These are phyloP conservation scores for Leptographium procerum DNA, from an alignment of 2,329 filamentous ascomycete genomes.

Conservation along the genomic window DNA sequence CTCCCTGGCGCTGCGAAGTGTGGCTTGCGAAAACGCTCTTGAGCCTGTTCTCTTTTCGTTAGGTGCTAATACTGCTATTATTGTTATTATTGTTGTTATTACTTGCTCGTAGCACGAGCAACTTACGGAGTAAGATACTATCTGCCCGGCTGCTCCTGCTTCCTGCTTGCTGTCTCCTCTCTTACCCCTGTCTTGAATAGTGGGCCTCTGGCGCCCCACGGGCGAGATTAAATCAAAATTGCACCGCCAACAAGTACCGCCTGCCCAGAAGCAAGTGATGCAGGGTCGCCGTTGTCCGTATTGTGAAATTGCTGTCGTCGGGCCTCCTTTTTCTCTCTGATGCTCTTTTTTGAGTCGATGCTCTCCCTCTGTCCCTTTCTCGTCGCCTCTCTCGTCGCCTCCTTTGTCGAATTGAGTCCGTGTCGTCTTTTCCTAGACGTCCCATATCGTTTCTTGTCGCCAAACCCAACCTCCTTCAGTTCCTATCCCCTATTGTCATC, in stretches of 20 bases:
- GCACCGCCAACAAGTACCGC: constrained; percentile 5
- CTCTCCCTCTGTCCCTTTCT: too few species aligned
- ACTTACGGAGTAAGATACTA: background rate
- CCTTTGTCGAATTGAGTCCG: background rate
- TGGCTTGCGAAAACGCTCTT: background rate
- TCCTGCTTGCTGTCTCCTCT: background rate
- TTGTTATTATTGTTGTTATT: background rate
- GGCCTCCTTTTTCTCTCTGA: background rate
- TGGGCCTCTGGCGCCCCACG: constrained; percentile 10
- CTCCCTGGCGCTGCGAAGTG: background rate
- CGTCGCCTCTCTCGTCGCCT: background rate
- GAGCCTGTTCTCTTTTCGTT: too few species aligned
- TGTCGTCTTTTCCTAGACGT: background rate
- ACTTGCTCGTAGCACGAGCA: too few species aligned
- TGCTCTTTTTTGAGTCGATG: too few species aligned
- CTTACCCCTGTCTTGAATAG: constrained; percentile 5
- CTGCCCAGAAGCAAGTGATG: constrained; percentile 4
- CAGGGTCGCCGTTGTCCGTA: constrained; percentile 4
- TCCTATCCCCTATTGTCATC: background rate
- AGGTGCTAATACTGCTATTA: too few species aligned
- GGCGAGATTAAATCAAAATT: constrained; percentile 14
- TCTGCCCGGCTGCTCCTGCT: background rate
- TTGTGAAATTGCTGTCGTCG: constrained; percentile 3
- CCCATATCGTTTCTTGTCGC: background rate
- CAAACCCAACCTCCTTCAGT: background rate